phyloP scores from a whole-genome alignment of 2,329 filamentous ascomycete genomes.

The Fusarium mundagurra region DNA sequence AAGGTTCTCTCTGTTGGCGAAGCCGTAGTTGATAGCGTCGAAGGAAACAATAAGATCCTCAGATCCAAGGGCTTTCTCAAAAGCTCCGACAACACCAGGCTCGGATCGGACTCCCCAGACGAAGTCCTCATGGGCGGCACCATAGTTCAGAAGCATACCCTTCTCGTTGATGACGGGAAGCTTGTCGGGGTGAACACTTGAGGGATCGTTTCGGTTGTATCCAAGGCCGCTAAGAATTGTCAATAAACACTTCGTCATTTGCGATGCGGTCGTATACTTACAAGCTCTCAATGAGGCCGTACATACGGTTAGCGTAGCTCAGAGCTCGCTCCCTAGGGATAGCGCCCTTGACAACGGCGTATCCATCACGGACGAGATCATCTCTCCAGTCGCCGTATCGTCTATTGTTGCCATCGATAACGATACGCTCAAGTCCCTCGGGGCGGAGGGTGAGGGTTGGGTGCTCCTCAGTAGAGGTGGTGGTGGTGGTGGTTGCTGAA shows the following conservation, averaged over 20 bases:
- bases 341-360: slow-evolving; percentile 34
- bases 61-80: slow-evolving; percentile 57
- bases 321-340: slow-evolving; percentile 33
- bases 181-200: slow-evolving; percentile 35
- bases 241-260: neutral
- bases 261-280: neutral
- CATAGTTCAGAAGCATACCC: slow-evolving; percentile 58
- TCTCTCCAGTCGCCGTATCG: slow-evolving; percentile 39
- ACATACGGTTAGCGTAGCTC: slow-evolving; percentile 39
- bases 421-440: slow-evolving; percentile 33
- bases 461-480: slow-evolving; percentile 12
- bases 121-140: slow-evolving; percentile 58
- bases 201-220: slow-evolving; percentile 33
- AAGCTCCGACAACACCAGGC: slow-evolving; percentile 56
- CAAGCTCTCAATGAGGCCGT: slow-evolving; percentile 37
- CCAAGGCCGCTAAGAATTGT: slow-evolving; percentile 18
- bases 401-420: slow-evolving; percentile 30
- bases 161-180: slow-evolving; percentile 50
- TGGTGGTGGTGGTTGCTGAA: slow-evolving; percentile 12
- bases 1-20: slow-evolving; percentile 52
- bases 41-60: slow-evolving; percentile 60
- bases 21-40: slow-evolving; percentile 51
- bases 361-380: slow-evolving; percentile 35
- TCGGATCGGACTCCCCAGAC: slow-evolving; percentile 58
- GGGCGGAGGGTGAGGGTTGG: slow-evolving; percentile 36